These are phyloP conservation scores for Ambrosia artemisiifolia DNA, from an alignment of 129 eudicot genomes.

Conservation along the genomic window DNA sequence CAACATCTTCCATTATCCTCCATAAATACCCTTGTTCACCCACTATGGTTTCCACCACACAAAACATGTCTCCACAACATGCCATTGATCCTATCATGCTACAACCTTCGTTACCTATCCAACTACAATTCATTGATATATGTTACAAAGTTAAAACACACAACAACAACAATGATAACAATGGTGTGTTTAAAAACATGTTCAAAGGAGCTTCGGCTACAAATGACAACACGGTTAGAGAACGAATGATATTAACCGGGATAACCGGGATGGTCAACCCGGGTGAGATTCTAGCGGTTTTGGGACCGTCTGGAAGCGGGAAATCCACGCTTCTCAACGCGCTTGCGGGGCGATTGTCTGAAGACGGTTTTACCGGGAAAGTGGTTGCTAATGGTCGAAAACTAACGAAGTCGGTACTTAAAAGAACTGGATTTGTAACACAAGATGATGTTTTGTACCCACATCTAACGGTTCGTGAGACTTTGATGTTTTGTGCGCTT, in stretches of 20 bases:
- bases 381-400: slow-evolving; percentile 58
- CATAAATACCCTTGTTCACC: slow-evolving; percentile 22
- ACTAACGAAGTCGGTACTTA: slow-evolving; percentile 37
- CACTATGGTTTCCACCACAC: not conserved
- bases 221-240: slow-evolving; percentile 28
- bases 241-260: slow-evolving; percentile 53
- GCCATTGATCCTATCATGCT: not conserved
- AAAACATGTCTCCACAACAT: not conserved
- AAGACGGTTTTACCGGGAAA: slow-evolving; percentile 56
- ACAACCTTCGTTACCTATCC: slow-evolving; percentile 7
- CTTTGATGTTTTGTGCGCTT: slow-evolving; percentile 58
- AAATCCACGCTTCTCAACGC: slow-evolving; percentile 86
- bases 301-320: slow-evolving; percentile 98
- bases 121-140: slow-evolving; percentile 64
- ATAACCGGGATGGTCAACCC: slow-evolving; percentile 83
- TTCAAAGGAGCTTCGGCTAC: slow-evolving; percentile 4
- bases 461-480: slow-evolving; percentile 68
- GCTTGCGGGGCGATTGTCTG: slow-evolving; percentile 66
- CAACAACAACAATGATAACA: slow-evolving; percentile 11
- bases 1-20: slow-evolving; percentile 19
- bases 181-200: slow-evolving; percentile 24
- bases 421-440: slow-evolving; percentile 56
- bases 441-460: slow-evolving; percentile 77
- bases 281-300: slow-evolving; percentile 71
- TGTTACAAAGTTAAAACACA: slow-evolving; percentile 54